phyloP scores from a whole-genome alignment of 352 stramenopile genomes.

The Phytophthora litchii region DNA sequence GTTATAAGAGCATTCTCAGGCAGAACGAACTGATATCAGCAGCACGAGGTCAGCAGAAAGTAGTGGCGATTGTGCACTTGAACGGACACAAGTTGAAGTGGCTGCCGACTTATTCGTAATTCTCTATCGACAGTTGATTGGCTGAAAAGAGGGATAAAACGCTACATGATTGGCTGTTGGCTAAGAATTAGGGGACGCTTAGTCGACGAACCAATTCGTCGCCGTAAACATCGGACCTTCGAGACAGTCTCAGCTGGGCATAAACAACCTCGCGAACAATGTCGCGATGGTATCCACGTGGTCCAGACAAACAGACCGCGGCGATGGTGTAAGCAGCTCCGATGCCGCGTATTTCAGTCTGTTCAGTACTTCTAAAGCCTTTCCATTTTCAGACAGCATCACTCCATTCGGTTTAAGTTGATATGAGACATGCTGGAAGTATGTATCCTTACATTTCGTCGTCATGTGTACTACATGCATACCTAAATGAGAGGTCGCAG shows the following conservation, averaged over 20 bases:
- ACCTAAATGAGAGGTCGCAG: constrained; percentile 2
- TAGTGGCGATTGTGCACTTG: background rate
- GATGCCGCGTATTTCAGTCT: background rate
- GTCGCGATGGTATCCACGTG: constrained; percentile 12
- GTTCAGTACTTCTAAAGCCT: background rate
- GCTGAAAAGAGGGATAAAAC: background rate
- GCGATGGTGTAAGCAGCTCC: background rate
- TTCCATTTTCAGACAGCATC: constrained; percentile 8
- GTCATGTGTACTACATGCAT: background rate
- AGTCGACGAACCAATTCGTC: constrained; percentile 3
- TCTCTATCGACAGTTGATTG: constrained; percentile 4
- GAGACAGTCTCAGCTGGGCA: constrained; percentile 12
- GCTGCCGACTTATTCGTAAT: constrained; percentile 4
- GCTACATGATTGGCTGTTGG: constrained; percentile 3
- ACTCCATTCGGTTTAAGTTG: constrained; percentile 12
- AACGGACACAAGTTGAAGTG: constrained; percentile 22
- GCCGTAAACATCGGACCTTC: constrained; percentile 19
- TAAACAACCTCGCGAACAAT: constrained; percentile 21
- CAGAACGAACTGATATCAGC: no score
- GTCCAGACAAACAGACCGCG: background rate
- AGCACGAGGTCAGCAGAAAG: no score
- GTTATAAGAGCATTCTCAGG: background rate
- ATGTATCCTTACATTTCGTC: background rate
- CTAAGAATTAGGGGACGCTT: constrained; percentile 5
- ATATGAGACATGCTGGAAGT: constrained; percentile 15